Evolutionary conservation across 371 early-diverging fungal genomes (phyloP).

Genomic region (Mucor saturninus): DNA sequence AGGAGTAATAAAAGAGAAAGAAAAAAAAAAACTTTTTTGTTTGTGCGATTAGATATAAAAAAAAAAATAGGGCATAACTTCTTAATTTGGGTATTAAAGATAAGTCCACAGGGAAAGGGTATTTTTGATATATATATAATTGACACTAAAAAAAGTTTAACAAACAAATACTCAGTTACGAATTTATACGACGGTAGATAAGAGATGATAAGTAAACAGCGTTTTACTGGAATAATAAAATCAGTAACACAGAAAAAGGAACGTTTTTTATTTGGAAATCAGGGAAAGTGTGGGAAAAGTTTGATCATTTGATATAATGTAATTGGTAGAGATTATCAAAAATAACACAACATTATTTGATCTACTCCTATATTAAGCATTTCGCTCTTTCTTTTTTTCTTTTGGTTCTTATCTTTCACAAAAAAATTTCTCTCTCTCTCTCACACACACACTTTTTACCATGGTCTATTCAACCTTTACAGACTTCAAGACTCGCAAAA

Average conservation of each 20-base stretch:
- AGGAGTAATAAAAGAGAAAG: not conserved
- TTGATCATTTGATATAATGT: conserved; percentile 32
- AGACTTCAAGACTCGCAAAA: conserved; percentile 34
- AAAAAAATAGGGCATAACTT: not conserved
- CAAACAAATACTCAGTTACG: not conserved
- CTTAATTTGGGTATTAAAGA: conserved; percentile 11
- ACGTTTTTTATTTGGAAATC: not conserved
- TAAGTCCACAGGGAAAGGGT: not conserved
- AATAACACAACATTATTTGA: conserved; percentile 2
- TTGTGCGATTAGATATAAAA: not conserved
- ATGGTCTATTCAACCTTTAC: conserved; percentile 30
- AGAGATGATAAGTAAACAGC: conserved; percentile 16
- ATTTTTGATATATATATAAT: no score
- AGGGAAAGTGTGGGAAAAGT: conserved; percentile 27
- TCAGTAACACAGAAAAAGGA: not conserved
- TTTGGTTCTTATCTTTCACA: conserved; percentile 4
- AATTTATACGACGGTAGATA: not conserved
- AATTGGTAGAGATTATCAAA: conserved; percentile 38
- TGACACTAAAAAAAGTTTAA: not conserved
- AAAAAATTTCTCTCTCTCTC: conserved; percentile 2
- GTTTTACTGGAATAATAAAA: conserved; percentile 2
- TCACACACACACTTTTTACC: not conserved
- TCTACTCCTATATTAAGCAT: conserved; percentile 9
- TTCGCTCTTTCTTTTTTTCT: conserved; percentile 11
- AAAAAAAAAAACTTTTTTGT: not conserved